phyloP scores from a whole-genome alignment of 257 asterid species.

The Nicotiana tabacum region DNA sequence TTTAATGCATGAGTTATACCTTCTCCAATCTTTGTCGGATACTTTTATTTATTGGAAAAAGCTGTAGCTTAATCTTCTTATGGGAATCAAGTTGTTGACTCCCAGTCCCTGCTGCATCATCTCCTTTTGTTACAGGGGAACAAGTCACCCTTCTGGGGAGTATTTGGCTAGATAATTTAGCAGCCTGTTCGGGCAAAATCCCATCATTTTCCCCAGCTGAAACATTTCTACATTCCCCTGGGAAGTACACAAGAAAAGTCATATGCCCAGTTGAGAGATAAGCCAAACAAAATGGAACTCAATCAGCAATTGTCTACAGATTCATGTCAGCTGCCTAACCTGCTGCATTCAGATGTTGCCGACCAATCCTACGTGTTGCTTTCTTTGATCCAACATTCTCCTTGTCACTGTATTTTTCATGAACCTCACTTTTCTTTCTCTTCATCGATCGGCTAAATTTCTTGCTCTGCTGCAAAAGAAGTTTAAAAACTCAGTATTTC shows the following conservation, averaged over 20 bases:
- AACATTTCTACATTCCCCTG: slow-evolving; percentile 3
- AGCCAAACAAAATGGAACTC: neutral
- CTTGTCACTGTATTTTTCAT: slow-evolving; percentile 10
- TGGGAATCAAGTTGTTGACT: slow-evolving; percentile 33
- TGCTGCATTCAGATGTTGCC: slow-evolving; percentile 8
- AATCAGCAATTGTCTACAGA: neutral
- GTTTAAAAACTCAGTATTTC: neutral
- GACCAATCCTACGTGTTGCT: slow-evolving; percentile 8
- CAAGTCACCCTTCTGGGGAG: slow-evolving; percentile 9
- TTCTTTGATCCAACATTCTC: slow-evolving; percentile 7
- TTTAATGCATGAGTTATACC: slow-evolving; percentile 32
- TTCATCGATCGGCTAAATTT: slow-evolving; percentile 14
- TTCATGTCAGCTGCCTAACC: slow-evolving; percentile 16
- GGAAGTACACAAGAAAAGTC: neutral
- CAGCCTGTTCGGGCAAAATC: neutral
- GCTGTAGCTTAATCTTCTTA: slow-evolving; percentile 74
- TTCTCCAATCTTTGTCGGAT: slow-evolving; percentile 60
- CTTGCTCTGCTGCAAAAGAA: slow-evolving; percentile 1
- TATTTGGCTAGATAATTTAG: slow-evolving; percentile 3
- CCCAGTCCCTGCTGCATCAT: slow-evolving; percentile 28
- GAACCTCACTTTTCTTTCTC: slow-evolving; percentile 17
- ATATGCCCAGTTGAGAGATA: neutral
- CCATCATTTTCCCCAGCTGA: neutral
- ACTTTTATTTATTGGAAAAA: slow-evolving; percentile 60
- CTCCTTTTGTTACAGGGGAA: slow-evolving; percentile 22